These are phyloP conservation scores for Boletus subcaerulescens DNA, from an alignment of 768 basidiomycete genomes.

Conservation along the genomic window DNA sequence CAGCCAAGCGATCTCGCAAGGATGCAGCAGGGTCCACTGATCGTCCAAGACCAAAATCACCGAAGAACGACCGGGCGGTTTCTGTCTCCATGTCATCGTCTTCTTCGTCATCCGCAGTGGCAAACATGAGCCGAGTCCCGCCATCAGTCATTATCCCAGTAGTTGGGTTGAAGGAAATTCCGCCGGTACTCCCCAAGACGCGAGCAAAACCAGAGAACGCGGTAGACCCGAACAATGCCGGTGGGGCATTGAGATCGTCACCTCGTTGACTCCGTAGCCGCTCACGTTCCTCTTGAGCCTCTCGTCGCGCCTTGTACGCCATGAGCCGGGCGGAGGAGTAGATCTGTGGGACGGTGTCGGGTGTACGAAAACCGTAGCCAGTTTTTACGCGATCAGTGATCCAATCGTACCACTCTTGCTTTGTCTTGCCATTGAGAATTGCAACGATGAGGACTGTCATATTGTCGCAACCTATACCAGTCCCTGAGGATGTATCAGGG, in stretches of 20 bases:
- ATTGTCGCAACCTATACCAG: slow-evolving; percentile 97
- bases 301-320: slow-evolving; percentile 60
- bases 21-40: slow-evolving; percentile 53
- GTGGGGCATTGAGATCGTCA: slow-evolving; percentile 26
- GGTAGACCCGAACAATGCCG: slow-evolving; percentile 34
- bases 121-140: slow-evolving; percentile 57
- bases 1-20: slow-evolving; percentile 60
- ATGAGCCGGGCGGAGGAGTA: slow-evolving; percentile 63
- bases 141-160: slow-evolving; percentile 48
- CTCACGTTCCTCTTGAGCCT: slow-evolving; percentile 52
- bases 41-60: slow-evolving; percentile 43
- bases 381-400: slow-evolving; percentile 76
- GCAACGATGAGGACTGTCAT: slow-evolving; percentile 96
- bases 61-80: slow-evolving; percentile 44
- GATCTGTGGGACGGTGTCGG: slow-evolving; percentile 69
- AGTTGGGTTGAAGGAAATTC: slow-evolving; percentile 64
- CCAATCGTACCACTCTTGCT: slow-evolving; percentile 93
- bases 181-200: slow-evolving; percentile 54
- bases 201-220: slow-evolving; percentile 50
- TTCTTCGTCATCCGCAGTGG: slow-evolving; percentile 55
- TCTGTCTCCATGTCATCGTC: slow-evolving; percentile 46
- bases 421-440: slow-evolving; percentile 80
- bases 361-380: slow-evolving; percentile 75
- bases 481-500: slow-evolving; percentile 85
- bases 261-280: slow-evolving; percentile 36